Evolutionary conservation across 345 rosid genomes (phyloP), one percentile per base, ranked within the genome.

Genomic region (Passiflora organensis): DNA sequence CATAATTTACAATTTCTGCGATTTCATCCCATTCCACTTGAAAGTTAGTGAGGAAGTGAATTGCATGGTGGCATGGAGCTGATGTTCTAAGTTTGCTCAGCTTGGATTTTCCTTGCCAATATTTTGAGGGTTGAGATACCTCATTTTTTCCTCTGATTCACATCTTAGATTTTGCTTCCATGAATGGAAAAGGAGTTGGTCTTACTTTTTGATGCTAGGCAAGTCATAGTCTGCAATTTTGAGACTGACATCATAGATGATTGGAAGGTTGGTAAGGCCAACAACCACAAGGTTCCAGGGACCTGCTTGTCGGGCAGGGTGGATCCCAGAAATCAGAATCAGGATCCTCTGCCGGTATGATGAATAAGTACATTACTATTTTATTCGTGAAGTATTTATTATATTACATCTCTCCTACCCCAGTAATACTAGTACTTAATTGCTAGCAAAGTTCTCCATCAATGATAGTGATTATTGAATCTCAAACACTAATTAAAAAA

Each of bases 311-410:
- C 72, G 68, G 74, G 63, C 69, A 42, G 55, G 56, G 81, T 79
- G 85, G 89, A 76, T 74, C 91, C 86, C 54, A 64, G 74, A 72
- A 69, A 84, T 87, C 82, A 62, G 71, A 68, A 73, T 59, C 72
- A 63, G 79, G 87, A 86, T 81, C 84, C 74, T 51, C 62, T 66
- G 1, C 53, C 48, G 32, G 60, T 72, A 66, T 72, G 72, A 52
- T 68, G 55, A 63, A 53, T 73, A 56, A 67, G 65, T 68, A 63
- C 66, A 28, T 42, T 53, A 36, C n/a, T n/a, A n/a, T n/a, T n/a
- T n/a, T n/a, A n/a, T n/a, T n/a, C n/a, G n/a, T n/a, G n/a, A n/a
- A n/a, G n/a, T n/a, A n/a, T n/a, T n/a, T n/a, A 58, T 44, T 48
- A 18, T 43, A 17, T 6, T 43, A 19, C 13, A 47, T 21, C 21